Evolutionary conservation across 2,329 filamentous ascomycete genomes (phyloP), one percentile per base, ranked within the genome.

Genomic region (Fusarium mangiferae): DNA sequence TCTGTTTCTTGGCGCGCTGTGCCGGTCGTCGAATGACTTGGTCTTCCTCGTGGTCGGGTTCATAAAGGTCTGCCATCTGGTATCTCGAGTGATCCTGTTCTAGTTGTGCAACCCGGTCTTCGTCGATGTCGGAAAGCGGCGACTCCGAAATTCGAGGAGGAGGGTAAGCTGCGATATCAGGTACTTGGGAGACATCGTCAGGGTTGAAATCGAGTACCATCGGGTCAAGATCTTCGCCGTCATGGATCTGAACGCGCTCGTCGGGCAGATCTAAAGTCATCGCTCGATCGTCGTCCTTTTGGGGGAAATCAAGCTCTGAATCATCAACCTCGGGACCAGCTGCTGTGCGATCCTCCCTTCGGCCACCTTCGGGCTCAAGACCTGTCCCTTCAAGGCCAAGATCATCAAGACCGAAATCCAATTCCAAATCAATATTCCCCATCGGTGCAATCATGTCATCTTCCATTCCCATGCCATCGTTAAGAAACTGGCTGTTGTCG

Each of bases 401-500:
- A 76, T 92, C 85, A 75, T 91, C 91, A 70, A 96, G 87, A 75
- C 92, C 92, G 75, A 95, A 91, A 77, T 94, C 92, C 62, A 96
- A 85, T 73, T 93, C 89, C 35, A 94, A 86, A 62, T 93, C 92
- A 60, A 94, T 87, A 78, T 94, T 93, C 73, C 89, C 91, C 82
- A 87, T 85, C 62, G 87, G 85, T 11, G 85, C 87, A 60, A 91
- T 82, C 26, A 84, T 87, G 64, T 89, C 90, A 57, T 89, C 90
- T 69, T 90, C 92, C 77, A 85, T 82, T 78, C 86, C 82, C 74
- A 87, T 90, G 65, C 87, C 90, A 56, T 91, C 91, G 36, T 94
- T 91, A 38, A 98, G 86, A 61, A 97, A 93, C 79, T 98, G 94
- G 81, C 94, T 97, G 79, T 90, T 90, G 81, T 90, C 89, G 75